Evolutionary conservation across 1,284 basidiomycete species (phyloP), one percentile per base, ranked within the genome.

Genomic region (Moniliophthora roreri): DNA sequence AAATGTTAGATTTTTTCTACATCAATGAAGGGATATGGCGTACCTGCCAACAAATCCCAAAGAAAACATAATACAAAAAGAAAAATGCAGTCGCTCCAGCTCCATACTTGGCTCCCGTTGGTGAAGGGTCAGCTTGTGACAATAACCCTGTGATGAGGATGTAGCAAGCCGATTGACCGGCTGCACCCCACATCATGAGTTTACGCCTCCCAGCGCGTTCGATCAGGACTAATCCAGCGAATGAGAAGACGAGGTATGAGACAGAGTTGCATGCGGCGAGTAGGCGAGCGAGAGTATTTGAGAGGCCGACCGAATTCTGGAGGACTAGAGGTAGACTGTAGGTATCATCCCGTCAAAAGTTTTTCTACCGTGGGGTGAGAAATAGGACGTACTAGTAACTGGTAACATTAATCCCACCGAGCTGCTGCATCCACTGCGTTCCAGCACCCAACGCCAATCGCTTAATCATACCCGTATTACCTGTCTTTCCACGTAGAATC

Each of bases 361-460:
- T 23, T 21, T 8, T 40, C 2, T n/a, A 39, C 0, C 18, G 15
- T 18, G n/a, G 18, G 32, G 20, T 45, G 24, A 1, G 41, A 21
- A 32, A 28, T 46, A 16, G 13, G 20, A 56, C 70, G 24, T 41
- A 72, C 75, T 76, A 85, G 68, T 87, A 87, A 49, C 84, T 87
- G 34, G 87, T 84, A 10, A 88, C 72, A 60, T 89, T 89, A 62
- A 87, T 86, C 32, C 85, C 85, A 21, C 80, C 80, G 28, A 87
- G 77, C 62, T 89, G 87, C 66, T 89, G 86, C 77, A 89, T 87
- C 67, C 82, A 82, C 61, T 89, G 86, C 2, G 81, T 80, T 28
- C 81, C 75, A 51, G 70, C 70, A 39, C 81, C 86, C 26, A 89
- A 73, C 39, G 76, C 58, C 13, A 84, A 67, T n/a, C 87, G 75